Evolutionary conservation across 2,329 filamentous ascomycete genomes (phyloP).

Genomic region (Onygenales sp.): DNA sequence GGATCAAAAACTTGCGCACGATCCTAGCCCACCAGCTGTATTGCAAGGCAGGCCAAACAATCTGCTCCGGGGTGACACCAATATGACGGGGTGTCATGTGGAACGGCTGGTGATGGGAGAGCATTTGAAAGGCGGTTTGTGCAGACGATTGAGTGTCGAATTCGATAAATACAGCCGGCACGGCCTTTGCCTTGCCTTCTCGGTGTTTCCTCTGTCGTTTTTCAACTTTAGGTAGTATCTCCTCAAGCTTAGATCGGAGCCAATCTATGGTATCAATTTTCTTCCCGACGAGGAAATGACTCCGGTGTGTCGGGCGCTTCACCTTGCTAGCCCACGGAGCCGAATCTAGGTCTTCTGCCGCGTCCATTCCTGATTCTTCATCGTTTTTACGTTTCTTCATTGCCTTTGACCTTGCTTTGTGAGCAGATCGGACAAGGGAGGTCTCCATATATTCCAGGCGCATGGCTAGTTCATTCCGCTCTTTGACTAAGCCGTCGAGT

Average conservation of each 20-base stretch:
- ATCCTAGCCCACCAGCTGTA: constrained; percentile 79
- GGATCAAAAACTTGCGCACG: constrained; percentile 57
- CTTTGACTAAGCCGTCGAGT: constrained; percentile 66
- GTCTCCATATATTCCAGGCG: constrained; percentile 82
- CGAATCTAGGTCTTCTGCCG: constrained; percentile 17
- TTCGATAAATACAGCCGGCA: constrained; percentile 80
- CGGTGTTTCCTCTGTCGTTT: constrained; percentile 56
- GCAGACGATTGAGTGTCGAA: constrained; percentile 74
- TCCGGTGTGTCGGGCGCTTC: constrained; percentile 63
- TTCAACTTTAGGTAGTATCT: constrained; percentile 61
- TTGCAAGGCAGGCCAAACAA: constrained; percentile 79
- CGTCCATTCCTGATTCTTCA: constrained; percentile 19
- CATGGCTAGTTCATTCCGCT: constrained; percentile 68
- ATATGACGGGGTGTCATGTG: constrained; percentile 84
- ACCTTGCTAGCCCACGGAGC: constrained; percentile 23
- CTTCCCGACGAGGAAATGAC: constrained; percentile 59
- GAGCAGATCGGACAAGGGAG: constrained; percentile 68
- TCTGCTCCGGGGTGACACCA: constrained; percentile 69
- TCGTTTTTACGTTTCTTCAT: constrained; percentile 26
- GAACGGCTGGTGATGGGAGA: constrained; percentile 75
- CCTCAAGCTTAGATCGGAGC: constrained; percentile 64
- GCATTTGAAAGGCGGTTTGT: constrained; percentile 72
- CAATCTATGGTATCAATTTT: constrained; percentile 89
- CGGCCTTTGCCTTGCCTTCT: constrained; percentile 52
- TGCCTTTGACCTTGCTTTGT: constrained; percentile 57